Conservation (phyloP, 306 rosid species). For the Sesbania bispinosa region DNA sequence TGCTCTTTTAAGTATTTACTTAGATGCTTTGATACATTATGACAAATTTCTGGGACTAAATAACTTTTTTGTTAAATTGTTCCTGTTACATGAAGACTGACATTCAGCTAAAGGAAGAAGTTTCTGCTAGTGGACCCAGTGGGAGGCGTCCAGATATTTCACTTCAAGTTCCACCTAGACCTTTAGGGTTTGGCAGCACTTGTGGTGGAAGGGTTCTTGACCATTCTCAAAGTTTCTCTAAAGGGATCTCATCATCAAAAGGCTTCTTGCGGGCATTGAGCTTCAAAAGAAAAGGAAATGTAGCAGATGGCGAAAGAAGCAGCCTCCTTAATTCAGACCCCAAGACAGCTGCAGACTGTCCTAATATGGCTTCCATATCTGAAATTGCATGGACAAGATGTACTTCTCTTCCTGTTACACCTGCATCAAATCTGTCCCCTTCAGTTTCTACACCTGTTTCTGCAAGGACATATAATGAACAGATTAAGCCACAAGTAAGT, state of each 20-base stretch:
- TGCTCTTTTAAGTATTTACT: neutral
- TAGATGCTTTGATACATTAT: neutral
- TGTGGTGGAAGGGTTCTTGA: constrained; percentile 57
- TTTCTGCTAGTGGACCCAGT: constrained; percentile 32
- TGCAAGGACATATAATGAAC: constrained; percentile 62
- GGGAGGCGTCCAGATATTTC: constrained; percentile 86
- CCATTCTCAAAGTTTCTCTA: constrained; percentile 71
- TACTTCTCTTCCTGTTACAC: constrained; percentile 83
- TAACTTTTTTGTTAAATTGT: neutral
- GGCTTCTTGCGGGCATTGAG: constrained; percentile 74
- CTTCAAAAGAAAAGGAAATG: constrained; percentile 67
- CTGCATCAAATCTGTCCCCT: constrained; percentile 65
- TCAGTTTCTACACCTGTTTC: constrained; percentile 63
- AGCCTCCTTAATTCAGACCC: constrained; percentile 66
- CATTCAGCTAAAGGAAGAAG: constrained; percentile 39
- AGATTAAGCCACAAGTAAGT: constrained; percentile 56
- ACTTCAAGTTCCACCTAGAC: constrained; percentile 92
- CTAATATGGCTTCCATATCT: constrained; percentile 42
- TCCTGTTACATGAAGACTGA: constrained; percentile 41
- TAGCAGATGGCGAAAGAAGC: constrained; percentile 74
- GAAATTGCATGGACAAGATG: constrained; percentile 71
- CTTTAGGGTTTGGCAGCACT: constrained; percentile 53
- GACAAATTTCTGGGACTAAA: constrained; percentile 1
- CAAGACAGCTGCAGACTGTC: constrained; percentile 47
- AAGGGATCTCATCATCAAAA: constrained; percentile 51